Conservation (phyloP, 2,329 filamentous ascomycete species). For the Aspergillus transmontanensis region DNA sequence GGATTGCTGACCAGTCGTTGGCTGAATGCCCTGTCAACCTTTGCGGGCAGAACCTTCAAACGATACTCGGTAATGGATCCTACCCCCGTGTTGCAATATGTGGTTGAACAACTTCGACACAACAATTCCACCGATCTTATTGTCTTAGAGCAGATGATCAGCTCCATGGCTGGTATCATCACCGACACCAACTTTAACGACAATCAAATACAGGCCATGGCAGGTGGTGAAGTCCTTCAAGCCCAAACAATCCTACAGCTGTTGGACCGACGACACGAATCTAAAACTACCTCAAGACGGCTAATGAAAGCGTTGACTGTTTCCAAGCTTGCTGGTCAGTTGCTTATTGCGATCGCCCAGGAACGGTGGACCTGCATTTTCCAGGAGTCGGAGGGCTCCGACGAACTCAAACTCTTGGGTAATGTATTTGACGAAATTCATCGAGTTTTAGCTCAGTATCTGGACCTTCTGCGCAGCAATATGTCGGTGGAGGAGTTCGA, state of each 20-base stretch:
- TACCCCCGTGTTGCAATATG: slow-evolving; percentile 83
- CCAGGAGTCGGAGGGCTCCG: slow-evolving; percentile 64
- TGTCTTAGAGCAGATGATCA: slow-evolving; percentile 85
- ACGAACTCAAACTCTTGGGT: slow-evolving; percentile 85
- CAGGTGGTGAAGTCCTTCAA: slow-evolving; percentile 77
- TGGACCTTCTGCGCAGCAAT: slow-evolving; percentile 84
- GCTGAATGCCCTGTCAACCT: slow-evolving; percentile 86
- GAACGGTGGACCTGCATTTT: slow-evolving; percentile 86
- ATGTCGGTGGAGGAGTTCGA: slow-evolving; percentile 77
- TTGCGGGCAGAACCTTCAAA: slow-evolving; percentile 86
- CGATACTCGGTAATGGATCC: slow-evolving; percentile 83
- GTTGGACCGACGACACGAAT: slow-evolving; percentile 79
- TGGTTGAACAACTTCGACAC: slow-evolving; percentile 77
- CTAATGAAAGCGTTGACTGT: slow-evolving; percentile 79
- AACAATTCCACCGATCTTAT: slow-evolving; percentile 90
- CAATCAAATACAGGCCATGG: slow-evolving; percentile 82
- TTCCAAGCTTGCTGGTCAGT: slow-evolving; percentile 74
- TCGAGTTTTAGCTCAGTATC: slow-evolving; percentile 79
- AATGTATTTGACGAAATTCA: slow-evolving; percentile 91
- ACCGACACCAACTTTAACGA: slow-evolving; percentile 87
- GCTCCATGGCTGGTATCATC: slow-evolving; percentile 90
- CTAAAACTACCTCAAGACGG: slow-evolving; percentile 72
- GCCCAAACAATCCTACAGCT: slow-evolving; percentile 78
- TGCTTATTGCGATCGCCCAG: slow-evolving; percentile 89
- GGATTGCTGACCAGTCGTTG: slow-evolving; percentile 83